A percentile compares a stretch with the other conserved stretches of the same genome.
These are phyloP conservation scores for Epichloe uncinata DNA, from an alignment of 2,329 filamentous ascomycete species.

Conservation along the genomic window DNA sequence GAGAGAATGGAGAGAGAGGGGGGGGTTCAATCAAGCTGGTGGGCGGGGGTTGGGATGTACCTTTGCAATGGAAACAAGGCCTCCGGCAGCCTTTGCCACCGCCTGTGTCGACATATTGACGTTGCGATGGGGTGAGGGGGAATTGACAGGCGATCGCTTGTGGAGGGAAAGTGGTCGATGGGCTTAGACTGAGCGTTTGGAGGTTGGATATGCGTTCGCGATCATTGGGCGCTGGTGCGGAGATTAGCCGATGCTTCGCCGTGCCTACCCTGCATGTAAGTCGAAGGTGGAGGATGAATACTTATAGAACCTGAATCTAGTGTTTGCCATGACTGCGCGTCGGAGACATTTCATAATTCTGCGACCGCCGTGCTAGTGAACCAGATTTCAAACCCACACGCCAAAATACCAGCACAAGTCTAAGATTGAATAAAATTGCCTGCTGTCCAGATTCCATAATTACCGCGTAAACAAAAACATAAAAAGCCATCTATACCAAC, in stretches of 20 bases:
- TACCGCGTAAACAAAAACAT: not conserved
- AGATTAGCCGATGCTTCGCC: conserved; percentile 10
- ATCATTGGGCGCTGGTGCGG: conserved; percentile 2
- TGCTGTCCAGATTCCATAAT: not conserved
- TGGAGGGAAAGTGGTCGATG: conserved; percentile 3
- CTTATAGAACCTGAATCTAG: no score
- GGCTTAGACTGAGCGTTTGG: not conserved
- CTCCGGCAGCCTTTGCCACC: conserved; percentile 40
- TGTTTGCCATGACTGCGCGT: no score
- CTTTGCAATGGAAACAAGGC: conserved; percentile 43
- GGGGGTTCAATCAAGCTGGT: not conserved
- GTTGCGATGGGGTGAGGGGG: conserved; percentile 8
- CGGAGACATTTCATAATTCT: no score
- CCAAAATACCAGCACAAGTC: no score
- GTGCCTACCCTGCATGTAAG: not conserved
- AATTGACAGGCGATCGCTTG: conserved; percentile 1
- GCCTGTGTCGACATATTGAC: conserved; percentile 48
- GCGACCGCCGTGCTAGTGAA: no score
- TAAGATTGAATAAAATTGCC: not conserved
- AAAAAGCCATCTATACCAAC: not conserved
- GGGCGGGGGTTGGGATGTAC: conserved; percentile 24
- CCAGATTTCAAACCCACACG: not conserved
- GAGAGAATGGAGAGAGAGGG: not conserved
- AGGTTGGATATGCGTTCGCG: conserved; percentile 7
- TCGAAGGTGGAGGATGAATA: not conserved